Evolutionary conservation across 169 alveolate species (phyloP).

Genomic region (Eimeria falciformis): DNA sequence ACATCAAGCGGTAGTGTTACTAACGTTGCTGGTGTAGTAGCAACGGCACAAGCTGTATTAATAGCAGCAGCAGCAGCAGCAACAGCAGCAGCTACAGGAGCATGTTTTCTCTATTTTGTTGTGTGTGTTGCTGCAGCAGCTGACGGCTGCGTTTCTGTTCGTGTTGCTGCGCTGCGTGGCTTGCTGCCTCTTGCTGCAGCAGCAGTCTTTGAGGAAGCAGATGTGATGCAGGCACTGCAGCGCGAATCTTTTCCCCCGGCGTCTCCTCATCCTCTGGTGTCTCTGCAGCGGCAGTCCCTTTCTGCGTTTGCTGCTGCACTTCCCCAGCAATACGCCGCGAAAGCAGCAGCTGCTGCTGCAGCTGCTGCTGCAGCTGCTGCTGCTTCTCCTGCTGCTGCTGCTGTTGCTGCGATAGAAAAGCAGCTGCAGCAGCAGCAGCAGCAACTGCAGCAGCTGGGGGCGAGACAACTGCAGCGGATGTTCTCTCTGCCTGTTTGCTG

Average conservation of each 20-base stretch:
- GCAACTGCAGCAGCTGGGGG: constrained; percentile 74
- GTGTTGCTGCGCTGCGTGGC: constrained; percentile 62
- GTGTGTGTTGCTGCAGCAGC: constrained; percentile 62
- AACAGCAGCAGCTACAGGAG: not conserved
- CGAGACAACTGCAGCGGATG: constrained; percentile 60
- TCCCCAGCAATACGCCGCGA: not conserved
- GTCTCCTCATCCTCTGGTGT: constrained; percentile 39
- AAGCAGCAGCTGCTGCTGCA: not conserved
- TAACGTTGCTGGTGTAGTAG: not conserved
- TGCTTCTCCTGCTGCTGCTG: not conserved
- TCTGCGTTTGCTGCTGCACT: constrained; percentile 8
- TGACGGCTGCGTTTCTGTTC: constrained; percentile 42
- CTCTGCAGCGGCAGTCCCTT: constrained; percentile 47
- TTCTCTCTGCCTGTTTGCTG: constrained; percentile 31
- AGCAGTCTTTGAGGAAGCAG: constrained; percentile 19
- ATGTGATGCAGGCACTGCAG: constrained; percentile 60
- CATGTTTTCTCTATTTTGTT: too few relatives aligned
- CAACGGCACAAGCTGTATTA: not conserved
- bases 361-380: constrained; percentile 11
- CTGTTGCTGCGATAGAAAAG: constrained; percentile 39
- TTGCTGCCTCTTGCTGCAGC: constrained; percentile 47
- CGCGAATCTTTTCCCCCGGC: constrained; percentile 71
- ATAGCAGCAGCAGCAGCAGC: constrained; percentile 38
- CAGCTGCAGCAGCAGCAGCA: constrained; percentile 73
- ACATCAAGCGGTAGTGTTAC: not conserved